Base-by-base conservation (phyloP, 768 basidiomycete genomes). In the Trametes cingulata region DNA sequence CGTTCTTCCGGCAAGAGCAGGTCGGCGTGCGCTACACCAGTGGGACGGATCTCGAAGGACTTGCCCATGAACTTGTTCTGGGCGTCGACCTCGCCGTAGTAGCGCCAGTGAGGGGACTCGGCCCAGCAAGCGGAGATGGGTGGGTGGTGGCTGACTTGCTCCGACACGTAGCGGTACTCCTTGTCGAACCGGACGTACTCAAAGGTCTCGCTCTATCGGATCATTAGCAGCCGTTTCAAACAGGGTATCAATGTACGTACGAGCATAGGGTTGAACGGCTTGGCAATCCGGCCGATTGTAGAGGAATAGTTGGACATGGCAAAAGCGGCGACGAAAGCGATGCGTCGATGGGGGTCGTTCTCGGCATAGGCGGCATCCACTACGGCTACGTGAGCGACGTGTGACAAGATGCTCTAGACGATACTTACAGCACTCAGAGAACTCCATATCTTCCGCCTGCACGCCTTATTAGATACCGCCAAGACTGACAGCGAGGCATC, bases 291-390 rank as follows among this genome's bases (percentile, higher is more conserved):
- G 3, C 96, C 95, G 65, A 96, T 92, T 2, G 95, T 98, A 22
- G 91, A 93, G 0, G 92, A 93, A 74, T 98, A 98, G 75, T 98
- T 98, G 27, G 91, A 92, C 93, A 97, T 97, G 2, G 95, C 95
- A 72, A 98, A 98, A 1, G 94, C 95, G 19, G 91, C 93, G 15
- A 98, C 93, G 68, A 87, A 98, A 2, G 94, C 95, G 51, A 97
- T 85, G 3, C 95, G 85, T 54, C 85, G 84, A 45, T 90, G 82
- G 1, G 93, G 85, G 68, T 97, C 91, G 24, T 70, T 70, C 69
- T 95, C 91, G 42, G 77, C 79, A 8, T 84, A 85, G 24, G 95
- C 95, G 7, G 90, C 87, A 66, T 97, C 94, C 68, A 98, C 90
- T 93, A 59, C 13, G 42, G 17, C 3, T 22, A 1, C 6, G 20